Evolutionary conservation across 176 grass and related monocot species (phyloP), one percentile per base, ranked within the genome.

Genomic region (Oryza brachyantha): DNA sequence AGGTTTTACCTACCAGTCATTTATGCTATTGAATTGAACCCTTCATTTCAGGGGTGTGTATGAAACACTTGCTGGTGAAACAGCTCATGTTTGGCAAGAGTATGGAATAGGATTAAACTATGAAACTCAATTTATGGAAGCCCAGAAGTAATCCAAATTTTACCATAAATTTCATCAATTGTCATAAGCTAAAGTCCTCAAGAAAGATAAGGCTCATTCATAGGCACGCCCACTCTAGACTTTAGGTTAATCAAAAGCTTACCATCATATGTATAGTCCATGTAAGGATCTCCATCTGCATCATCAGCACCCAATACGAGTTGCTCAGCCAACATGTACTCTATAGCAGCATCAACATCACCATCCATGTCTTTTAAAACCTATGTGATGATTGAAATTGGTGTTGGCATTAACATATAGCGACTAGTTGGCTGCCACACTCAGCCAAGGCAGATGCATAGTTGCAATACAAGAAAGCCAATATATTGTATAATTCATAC

Each of bases 311-410:
- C 64, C 24, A 82, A 22, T 11, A 68, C 28, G 43, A 85, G 34
- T 60, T 59, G 60, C 25, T 88, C 87, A 3, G 83, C 85, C 76
- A 97, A 85, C 72, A 94, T 79, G 72, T 89, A 92, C 68, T 94
- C 89, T 86, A 94, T 92, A 83, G 94, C 77, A 66, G 85, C 80
- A 88, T 94, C 89, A 72, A 92, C 77, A 88, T 97, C 89, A 37
- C 87, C 94, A 59, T 83, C 87, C 84, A 97, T 79, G 83, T 97
- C 91, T 78, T 2, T 64, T 41, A 94, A 84, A 85, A 97, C 79
- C 94, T 97, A 79, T 54, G 58, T 68, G 25, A 75, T 59, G 50
- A 75, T 57, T 48, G 45, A 17, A 66, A 27, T 64, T 64, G 36
- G 5, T n/a, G 10, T 64, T 52, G 36, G 5, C 27, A 13, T 64